Percentiles rank a stretch among this genome's conserved stretches.
Evolutionary conservation across 345 rosid species (phyloP).

Genomic region (Rhodomyrtus tomentosa): DNA sequence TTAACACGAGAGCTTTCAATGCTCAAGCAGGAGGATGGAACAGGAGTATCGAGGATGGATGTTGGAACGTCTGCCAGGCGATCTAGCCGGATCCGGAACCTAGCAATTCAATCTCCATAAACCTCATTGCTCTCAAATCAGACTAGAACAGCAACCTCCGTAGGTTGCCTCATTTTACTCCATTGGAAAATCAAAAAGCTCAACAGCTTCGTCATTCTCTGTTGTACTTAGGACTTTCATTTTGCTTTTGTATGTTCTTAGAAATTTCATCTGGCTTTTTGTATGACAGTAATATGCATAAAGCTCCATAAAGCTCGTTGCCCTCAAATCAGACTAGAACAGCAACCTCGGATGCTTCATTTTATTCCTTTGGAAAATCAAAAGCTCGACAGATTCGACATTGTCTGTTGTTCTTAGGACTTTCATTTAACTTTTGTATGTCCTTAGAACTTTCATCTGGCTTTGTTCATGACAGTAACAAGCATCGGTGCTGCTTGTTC

Average conservation of each 20-base stretch:
- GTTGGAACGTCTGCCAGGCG: constrained; percentile 3
- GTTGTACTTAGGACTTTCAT: too few species aligned
- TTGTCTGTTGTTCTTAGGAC: background rate
- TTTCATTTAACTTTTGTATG: background rate
- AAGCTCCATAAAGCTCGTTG: too few species aligned
- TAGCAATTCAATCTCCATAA: constrained; percentile 14
- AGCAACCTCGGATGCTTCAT: too few species aligned
- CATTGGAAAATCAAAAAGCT: too few species aligned
- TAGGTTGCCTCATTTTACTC: too few species aligned
- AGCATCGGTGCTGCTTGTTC: background rate
- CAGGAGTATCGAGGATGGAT: constrained; percentile 4
- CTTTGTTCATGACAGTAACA: background rate
- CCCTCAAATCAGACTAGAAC: too few species aligned
- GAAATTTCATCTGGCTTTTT: too few species aligned
- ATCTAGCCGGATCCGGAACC: constrained; percentile 29
- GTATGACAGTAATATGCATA: too few species aligned
- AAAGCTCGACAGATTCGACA: background rate
- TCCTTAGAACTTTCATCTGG: too few species aligned
- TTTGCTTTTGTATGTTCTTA: too few species aligned
- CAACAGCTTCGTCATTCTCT: too few species aligned
- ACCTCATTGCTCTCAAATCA: background rate
- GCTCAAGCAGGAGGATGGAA: constrained; percentile 9
- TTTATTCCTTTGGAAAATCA: background rate
- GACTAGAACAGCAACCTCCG: background rate
- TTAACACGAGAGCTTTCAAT: background rate